These are phyloP conservation scores for Pseudogymnoascus sp. DNA, from an alignment of 2,329 filamentous ascomycete genomes.

Conservation along the genomic window DNA sequence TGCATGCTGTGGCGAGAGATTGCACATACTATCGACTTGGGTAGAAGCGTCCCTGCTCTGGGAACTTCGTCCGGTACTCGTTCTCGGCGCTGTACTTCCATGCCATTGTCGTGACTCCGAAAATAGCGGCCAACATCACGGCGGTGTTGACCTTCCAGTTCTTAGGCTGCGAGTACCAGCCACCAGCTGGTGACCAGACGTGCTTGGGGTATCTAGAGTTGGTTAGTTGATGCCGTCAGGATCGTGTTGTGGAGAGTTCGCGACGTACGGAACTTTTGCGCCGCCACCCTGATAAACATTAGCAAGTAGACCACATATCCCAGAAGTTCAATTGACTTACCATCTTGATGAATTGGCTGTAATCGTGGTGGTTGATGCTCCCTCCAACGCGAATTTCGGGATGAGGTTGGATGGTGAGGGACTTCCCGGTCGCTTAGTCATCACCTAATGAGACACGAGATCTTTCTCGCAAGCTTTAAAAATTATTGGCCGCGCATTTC, in stretches of 20 bases:
- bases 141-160: conserved; percentile 95
- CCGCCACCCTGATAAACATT: conserved; percentile 60
- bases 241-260: conserved; percentile 14
- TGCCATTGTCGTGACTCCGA: conserved; percentile 58
- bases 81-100: conserved; percentile 68
- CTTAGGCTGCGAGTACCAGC: conserved; percentile 89
- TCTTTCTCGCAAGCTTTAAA: conserved; percentile 10
- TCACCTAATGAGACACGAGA: conserved; percentile 11
- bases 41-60: conserved; percentile 68
- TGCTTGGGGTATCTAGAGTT: conserved; percentile 80
- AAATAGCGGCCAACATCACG: conserved; percentile 58
- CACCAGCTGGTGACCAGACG: conserved; percentile 97
- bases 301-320: conserved; percentile 27
- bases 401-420: conserved; percentile 16
- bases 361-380: conserved; percentile 24
- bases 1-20: background rate
- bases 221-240: conserved; percentile 38
- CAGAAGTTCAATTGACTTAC: conserved; percentile 31
- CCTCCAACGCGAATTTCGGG: conserved; percentile 6
- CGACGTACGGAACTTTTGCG: conserved; percentile 61
- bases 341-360: conserved; percentile 42
- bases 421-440: conserved; percentile 12
- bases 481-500: conserved; percentile 8
- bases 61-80: conserved; percentile 67
- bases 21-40: conserved; percentile 70